Evolutionary conservation across 2,329 filamentous ascomycete species (phyloP).

Genomic region (Epichloe sylvatica): DNA sequence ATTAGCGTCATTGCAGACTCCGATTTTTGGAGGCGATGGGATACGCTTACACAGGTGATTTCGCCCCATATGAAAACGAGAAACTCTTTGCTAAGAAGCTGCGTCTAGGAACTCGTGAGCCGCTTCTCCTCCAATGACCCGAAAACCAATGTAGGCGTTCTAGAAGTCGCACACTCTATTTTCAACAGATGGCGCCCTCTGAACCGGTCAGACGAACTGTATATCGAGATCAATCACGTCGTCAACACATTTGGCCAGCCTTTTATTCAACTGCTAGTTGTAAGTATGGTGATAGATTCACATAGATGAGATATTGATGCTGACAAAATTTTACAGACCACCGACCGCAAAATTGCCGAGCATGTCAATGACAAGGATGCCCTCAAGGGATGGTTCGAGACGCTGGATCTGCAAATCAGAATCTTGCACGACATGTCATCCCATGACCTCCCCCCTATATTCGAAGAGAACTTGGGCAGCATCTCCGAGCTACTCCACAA

Average conservation of each 20-base stretch:
- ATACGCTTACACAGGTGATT: slow-evolving; percentile 71
- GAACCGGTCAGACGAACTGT: slow-evolving; percentile 84
- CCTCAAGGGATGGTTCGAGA: slow-evolving; percentile 67
- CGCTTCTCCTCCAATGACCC: slow-evolving; percentile 71
- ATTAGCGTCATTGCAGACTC: slow-evolving; percentile 96
- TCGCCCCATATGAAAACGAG: no score
- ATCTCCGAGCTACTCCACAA: slow-evolving; percentile 77
- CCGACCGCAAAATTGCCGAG: slow-evolving; percentile 57
- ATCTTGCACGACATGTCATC: slow-evolving; percentile 94
- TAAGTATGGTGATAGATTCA: slow-evolving; percentile 24
- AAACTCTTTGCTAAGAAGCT: slow-evolving; percentile 4
- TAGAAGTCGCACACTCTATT: slow-evolving; percentile 96
- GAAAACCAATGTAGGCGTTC: slow-evolving; percentile 78
- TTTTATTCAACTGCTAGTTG: slow-evolving; percentile 67
- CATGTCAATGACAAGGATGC: slow-evolving; percentile 62
- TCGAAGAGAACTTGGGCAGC: slow-evolving; percentile 72
- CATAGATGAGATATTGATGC: slow-evolving; percentile 4
- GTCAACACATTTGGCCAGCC: slow-evolving; percentile 69
- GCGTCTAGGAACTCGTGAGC: slow-evolving; percentile 62
- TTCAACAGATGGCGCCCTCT: slow-evolving; percentile 92
- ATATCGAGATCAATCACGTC: slow-evolving; percentile 93
- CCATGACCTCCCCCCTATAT: slow-evolving; percentile 86
- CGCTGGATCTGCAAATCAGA: slow-evolving; percentile 78
- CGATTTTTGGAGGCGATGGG: slow-evolving; percentile 92
- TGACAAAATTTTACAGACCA: slow-evolving; percentile 32